phyloP scores from a whole-genome alignment of 2,329 filamentous ascomycete species.

The Neoascochyta sp. region DNA sequence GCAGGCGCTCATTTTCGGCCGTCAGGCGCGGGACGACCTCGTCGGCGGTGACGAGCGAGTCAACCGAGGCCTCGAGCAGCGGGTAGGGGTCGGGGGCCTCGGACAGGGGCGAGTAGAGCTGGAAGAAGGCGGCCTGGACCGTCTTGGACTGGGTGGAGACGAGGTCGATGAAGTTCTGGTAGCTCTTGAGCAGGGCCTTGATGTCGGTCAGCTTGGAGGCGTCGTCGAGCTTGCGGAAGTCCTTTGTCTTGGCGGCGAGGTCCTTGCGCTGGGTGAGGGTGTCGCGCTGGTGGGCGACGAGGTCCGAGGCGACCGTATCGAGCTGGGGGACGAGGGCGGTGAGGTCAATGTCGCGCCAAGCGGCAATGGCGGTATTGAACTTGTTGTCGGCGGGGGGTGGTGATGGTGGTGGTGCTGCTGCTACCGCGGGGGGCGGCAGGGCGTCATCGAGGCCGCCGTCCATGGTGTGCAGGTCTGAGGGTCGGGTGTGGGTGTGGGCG shows the following conservation, averaged over 20 bases:
- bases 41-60: conserved; percentile 86
- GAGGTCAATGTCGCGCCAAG: conserved; percentile 95
- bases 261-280: conserved; percentile 96
- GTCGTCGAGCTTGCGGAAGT: conserved; percentile 93
- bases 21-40: conserved; percentile 86
- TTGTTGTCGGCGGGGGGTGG: too few species aligned
- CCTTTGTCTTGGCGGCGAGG: conserved; percentile 97
- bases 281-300: conserved; percentile 88
- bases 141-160: conserved; percentile 94
- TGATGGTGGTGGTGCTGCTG: too few species aligned
- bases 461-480: too few species aligned
- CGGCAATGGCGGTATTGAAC: conserved; percentile 92
- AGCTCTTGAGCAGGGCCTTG: conserved; percentile 90
- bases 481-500: too few species aligned
- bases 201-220: conserved; percentile 79
- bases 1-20: conserved; percentile 85
- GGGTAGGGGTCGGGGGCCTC: conserved; percentile 97
- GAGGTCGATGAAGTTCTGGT: conserved; percentile 95
- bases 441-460: conserved; percentile 35
- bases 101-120: conserved; percentile 86
- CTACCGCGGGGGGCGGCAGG: conserved; percentile 18
- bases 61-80: conserved; percentile 90
- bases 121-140: conserved; percentile 87
- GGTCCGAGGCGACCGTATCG: conserved; percentile 90
- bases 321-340: conserved; percentile 78